A percentile compares a stretch with the other conserved stretches of the same genome.
phyloP scores from a whole-genome alignment of 495 filamentous ascomycete species.

The Tuber brumale region DNA sequence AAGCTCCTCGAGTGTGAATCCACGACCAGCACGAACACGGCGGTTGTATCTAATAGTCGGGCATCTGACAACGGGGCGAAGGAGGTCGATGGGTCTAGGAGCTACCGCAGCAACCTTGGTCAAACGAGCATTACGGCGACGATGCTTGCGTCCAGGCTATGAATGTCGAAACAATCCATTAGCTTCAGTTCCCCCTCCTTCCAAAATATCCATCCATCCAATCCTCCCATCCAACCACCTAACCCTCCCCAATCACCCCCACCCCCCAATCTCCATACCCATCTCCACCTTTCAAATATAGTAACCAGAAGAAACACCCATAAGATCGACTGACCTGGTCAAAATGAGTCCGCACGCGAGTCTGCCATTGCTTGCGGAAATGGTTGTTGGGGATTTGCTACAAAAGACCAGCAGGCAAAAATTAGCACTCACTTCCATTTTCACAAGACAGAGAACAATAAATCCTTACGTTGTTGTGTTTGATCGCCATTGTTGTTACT shows the following conservation, averaged over 20 bases:
- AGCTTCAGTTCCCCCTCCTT: constrained; percentile 28
- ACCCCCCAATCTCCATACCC: not conserved
- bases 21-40: constrained; percentile 89
- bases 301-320: not conserved
- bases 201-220: not conserved
- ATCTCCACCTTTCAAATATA: not conserved
- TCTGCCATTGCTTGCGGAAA: constrained; percentile 99
- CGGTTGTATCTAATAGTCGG: constrained; percentile 97
- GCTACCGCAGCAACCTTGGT: constrained; percentile 89
- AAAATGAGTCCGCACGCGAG: constrained; percentile 95
- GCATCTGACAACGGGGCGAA: constrained; percentile 91
- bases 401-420: not conserved
- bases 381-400: constrained; percentile 93
- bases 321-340: constrained; percentile 72
- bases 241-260: not conserved
- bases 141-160: constrained; percentile 90
- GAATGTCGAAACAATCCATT: constrained; percentile 22
- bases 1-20: constrained; percentile 92
- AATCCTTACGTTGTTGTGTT: constrained; percentile 73
- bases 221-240: not conserved
- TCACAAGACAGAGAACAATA: not conserved
- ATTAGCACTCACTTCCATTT: constrained; percentile 10
- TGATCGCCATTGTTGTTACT: constrained; percentile 99
- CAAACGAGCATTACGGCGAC: constrained; percentile 79
- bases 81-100: constrained; percentile 93